Base-by-base conservation (phyloP, 192 early-diverging fungal species). In the Diversispora eburnea region DNA sequence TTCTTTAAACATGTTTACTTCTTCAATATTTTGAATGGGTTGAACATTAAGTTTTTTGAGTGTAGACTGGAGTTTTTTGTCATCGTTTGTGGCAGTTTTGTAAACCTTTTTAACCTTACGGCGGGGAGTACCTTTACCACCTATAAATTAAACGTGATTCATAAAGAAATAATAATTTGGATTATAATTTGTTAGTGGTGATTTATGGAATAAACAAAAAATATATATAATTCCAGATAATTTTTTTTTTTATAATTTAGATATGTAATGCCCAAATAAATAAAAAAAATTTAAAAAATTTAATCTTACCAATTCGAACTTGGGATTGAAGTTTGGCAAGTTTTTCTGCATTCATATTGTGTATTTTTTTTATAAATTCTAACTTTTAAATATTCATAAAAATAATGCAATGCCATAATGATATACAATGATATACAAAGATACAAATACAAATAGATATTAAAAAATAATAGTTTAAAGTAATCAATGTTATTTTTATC, bases 1-100 rank as follows among this genome's bases (percentile, higher is more conserved):
- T 58, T 90, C 89, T 84, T 88, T 93, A 87, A 98, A 98, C 93
- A 99, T 97, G 90, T 98, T 98, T 84, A 99, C 93, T 77, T 98
- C 92, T 86, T 98, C 96, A 73, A 98, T 91, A 74, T 84, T 87
- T 78, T 86, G 82, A 74, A 97, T 87, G 72, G 88, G 85, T 84
- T 94, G 91, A 62, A 94, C 89, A 77, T 91, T 88, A 70, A 98
- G 88, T 90, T 97, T 96, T 80, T 92, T 94, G 71, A 98, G 86
- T 68, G 91, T 87, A 67, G 89, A 84, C 77, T 91, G 86, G 60
- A 98, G 91, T 91, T 97, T 98, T 79, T 93, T 95, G 86, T 97
- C 95, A 80, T 99, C 95, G 81, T 89, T 85, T 47, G 84, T 87
- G 58, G 83, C 75, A 56, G 85, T 43, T 73, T 81, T 77, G 72